Evolutionary conservation across 2,329 filamentous ascomycete genomes (phyloP).

Genomic region (Thielaviopsis musarum): DNA sequence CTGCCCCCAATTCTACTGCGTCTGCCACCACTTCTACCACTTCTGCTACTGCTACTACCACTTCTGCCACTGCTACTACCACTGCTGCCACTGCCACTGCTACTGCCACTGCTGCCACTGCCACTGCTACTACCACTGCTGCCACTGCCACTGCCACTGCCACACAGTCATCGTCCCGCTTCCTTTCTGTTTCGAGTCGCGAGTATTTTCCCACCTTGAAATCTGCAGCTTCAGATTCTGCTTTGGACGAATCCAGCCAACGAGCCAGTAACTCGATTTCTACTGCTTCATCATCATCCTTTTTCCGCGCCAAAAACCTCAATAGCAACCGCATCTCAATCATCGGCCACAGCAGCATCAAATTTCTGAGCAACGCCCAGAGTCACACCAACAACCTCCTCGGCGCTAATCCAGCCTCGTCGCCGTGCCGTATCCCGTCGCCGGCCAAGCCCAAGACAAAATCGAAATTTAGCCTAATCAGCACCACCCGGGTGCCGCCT

Average conservation of each 20-base stretch:
- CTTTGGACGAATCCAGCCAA: neutral
- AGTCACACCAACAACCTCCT: neutral
- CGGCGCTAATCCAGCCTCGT: neutral
- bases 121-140: neutral
- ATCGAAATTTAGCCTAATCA: neutral
- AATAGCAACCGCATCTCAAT: neutral
- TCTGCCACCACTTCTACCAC: neutral
- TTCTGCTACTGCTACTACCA: neutral
- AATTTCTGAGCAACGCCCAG: neutral
- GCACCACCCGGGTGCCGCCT: neutral
- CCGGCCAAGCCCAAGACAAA: neutral
- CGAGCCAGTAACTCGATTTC: neutral
- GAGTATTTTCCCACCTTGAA: slow-evolving; percentile 14
- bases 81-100: neutral
- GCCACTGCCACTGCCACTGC: slow-evolving; percentile 7
- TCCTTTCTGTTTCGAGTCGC: slow-evolving; percentile 14
- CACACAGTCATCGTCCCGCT: slow-evolving; percentile 15
- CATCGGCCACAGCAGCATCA: neutral
- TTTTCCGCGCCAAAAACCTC: neutral
- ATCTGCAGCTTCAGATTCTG: slow-evolving; percentile 7
- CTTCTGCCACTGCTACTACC: neutral
- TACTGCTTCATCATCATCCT: neutral
- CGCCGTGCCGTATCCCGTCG: neutral
- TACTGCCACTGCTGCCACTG: neutral
- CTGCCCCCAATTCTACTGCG: too few relatives aligned